Conservation (phyloP, 1,284 basidiomycete species). For the Psilocybe mexicana region DNA sequence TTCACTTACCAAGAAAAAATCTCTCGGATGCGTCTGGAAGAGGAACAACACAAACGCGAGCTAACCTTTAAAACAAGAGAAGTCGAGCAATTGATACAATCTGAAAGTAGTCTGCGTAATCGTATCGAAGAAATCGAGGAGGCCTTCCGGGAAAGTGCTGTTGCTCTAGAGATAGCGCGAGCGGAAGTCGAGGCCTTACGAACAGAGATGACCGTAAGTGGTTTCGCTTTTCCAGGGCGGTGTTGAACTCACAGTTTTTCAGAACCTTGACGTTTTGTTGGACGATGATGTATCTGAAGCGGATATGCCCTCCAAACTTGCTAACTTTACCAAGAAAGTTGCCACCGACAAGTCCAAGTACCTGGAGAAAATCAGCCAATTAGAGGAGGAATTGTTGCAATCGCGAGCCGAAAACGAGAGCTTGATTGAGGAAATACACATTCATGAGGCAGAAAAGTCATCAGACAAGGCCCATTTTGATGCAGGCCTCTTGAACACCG, state of each 20-base stretch:
- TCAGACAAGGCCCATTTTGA: constrained; percentile 1
- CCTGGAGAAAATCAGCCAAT: constrained; percentile 53
- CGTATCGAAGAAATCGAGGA: constrained; percentile 84
- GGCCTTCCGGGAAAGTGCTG: constrained; percentile 85
- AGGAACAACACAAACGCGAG: constrained; percentile 71
- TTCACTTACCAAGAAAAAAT: constrained; percentile 63
- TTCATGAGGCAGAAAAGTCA: not conserved
- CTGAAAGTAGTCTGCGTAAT: constrained; percentile 60
- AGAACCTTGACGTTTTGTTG: constrained; percentile 58
- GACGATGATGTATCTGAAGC: constrained; percentile 34
- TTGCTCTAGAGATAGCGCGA: constrained; percentile 87
- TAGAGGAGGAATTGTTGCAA: constrained; percentile 50
- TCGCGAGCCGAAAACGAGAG: constrained; percentile 24
- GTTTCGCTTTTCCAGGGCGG: not conserved
- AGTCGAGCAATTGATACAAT: constrained; percentile 60
- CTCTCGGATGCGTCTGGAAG: constrained; percentile 75
- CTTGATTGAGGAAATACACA: not conserved
- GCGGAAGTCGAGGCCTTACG: constrained; percentile 88
- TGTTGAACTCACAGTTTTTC: constrained; percentile 1
- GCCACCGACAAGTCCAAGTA: constrained; percentile 45
- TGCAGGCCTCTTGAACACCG: constrained; percentile 1
- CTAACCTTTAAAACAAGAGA: constrained; percentile 63
- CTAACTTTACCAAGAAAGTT: constrained; percentile 43
- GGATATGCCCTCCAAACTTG: constrained; percentile 39
- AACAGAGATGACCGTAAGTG: constrained; percentile 72